Base-by-base conservation (phyloP, 768 basidiomycete species). In the Agrocybe praecox region DNA sequence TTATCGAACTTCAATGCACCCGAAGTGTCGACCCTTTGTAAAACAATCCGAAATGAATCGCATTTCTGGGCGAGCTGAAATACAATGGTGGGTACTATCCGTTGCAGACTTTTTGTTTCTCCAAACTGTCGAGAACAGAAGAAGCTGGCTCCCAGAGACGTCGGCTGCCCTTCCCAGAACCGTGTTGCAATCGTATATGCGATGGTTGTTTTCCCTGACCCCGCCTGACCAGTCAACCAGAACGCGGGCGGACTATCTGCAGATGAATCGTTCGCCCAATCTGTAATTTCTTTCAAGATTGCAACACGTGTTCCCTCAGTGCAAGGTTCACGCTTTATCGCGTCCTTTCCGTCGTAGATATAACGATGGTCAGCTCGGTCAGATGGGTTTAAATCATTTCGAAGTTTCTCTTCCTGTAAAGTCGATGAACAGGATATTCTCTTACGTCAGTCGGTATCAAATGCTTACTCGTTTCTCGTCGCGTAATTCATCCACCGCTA, bases 91-190 rank as follows among this genome's bases (percentile, higher is more conserved):
- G 54, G 67, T 51, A 70, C 50, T 46, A 69, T 68, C n/a, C 29
- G 29, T 7, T 32, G 62, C 11, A 50, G 33, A 1, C 15, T 22
- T 46, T 55, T 22, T 17, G 67, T 67, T 19, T 69, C 63, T 12
- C 49, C 29, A 33, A 67, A 69, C 52, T 63, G 64, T 18, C 65
- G 64, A 11, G 70, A 72, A 44, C 65, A 68, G 24, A 72, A 65
- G 54, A 72, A 72, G 49, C 62, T 69, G 19, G 52, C 69, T 2
- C 63, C 63, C 24, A 72, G 46, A 14, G 9, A 4, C 26, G 26
- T 29, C 5, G 4, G 5, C 9, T 29, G 4, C 26, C 26, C 9
- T 29, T 4, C 9, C 26, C 26, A 4, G 47, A 66, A 67, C 3
- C 44, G 33, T n/a, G 46, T 45, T 15, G 65, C 61, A 6, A 68